A percentile compares a stretch with the other conserved stretches of the same genome.
These are phyloP conservation scores for Cyclotella sp. DNA, from an alignment of 108 stramenopile genomes.

Conservation along the genomic window DNA sequence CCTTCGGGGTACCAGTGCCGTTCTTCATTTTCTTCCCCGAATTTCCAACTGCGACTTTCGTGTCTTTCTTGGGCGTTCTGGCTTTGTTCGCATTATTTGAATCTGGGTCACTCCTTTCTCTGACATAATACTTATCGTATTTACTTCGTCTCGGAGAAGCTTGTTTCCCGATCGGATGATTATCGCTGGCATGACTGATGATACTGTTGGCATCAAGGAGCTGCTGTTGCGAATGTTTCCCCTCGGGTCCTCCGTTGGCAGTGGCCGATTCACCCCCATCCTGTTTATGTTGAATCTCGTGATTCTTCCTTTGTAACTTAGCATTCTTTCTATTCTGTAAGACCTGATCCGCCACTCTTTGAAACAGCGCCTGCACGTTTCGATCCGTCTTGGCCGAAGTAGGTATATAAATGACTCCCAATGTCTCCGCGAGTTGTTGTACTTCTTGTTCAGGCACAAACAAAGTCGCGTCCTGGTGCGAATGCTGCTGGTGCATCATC, in stretches of 20 bases:
- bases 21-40: not conserved
- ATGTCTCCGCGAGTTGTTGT: constrained; percentile 58
- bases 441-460: constrained; percentile 59
- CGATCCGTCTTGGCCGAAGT: constrained; percentile 74
- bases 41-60: not conserved
- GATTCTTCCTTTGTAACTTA: constrained; percentile 5
- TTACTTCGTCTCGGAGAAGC: constrained; percentile 12
- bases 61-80: not conserved
- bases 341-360: constrained; percentile 70
- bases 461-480: not conserved
- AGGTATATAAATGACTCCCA: constrained; percentile 66
- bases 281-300: not conserved
- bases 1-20: not conserved
- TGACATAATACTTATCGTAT: constrained; percentile 24
- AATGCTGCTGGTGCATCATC: constrained; percentile 3
- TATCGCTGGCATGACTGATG: not conserved
- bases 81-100: not conserved
- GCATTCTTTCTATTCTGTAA: constrained; percentile 28
- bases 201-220: not conserved
- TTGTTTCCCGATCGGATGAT: not conserved
- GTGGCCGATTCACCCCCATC: not conserved
- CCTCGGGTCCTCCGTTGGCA: not conserved
- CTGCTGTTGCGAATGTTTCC: not conserved
- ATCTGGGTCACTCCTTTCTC: not conserved
- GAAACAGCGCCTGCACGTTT: constrained; percentile 71